Evolutionary conservation across 2,329 filamentous ascomycete genomes (phyloP), one percentile per base, ranked within the genome.

Genomic region (Biscogniauxia sp.): DNA sequence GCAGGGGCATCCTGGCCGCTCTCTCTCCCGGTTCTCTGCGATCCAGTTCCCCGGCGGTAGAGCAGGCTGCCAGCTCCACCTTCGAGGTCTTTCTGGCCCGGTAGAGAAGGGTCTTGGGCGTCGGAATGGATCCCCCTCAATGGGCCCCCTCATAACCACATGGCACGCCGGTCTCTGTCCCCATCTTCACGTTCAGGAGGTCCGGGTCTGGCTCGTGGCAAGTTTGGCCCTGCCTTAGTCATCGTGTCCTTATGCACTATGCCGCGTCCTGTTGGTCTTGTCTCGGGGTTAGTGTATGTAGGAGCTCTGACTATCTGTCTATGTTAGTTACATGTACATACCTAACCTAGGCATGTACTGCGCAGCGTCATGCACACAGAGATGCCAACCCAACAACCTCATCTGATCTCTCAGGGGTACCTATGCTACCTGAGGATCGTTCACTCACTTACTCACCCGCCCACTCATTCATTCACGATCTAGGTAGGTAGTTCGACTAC

Each of bases 41-140:
- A 51, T 37, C 25, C 26, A 53, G 55, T 57, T 51, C 55, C 50
- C 55, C 55, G 55, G 55, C 7, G 32, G 55, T 28, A 13, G 17
- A 51, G 50, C 19, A 20, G 50, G 17, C 15, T 51, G 50, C 17
- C 19, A 51, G 23, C 50, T 55, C 53, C 53, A 45, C 53, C n/a
- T 55, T 41, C n/a, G 28, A 45, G 37, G 37, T 26, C 20, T n/a
- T 23, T n/a, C 37, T 45, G 37, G 37, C 37, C 37, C 11, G 37
- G 37, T 45, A 45, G 37, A 45, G 37, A 45, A 45, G 37, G 15
- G 11, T 45, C 37, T 15, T 45, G 37, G 17, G n/a, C 17, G 37
- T 17, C 37, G 13, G 37, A 45, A 45, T 45, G 37, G 17, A 11
- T 45, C 37, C 37, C 17, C 17, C 6, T 41, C 13, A 45, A n/a